Conservation (phyloP, 2,329 filamentous ascomycete genomes). For the Fusarium multiceps region DNA sequence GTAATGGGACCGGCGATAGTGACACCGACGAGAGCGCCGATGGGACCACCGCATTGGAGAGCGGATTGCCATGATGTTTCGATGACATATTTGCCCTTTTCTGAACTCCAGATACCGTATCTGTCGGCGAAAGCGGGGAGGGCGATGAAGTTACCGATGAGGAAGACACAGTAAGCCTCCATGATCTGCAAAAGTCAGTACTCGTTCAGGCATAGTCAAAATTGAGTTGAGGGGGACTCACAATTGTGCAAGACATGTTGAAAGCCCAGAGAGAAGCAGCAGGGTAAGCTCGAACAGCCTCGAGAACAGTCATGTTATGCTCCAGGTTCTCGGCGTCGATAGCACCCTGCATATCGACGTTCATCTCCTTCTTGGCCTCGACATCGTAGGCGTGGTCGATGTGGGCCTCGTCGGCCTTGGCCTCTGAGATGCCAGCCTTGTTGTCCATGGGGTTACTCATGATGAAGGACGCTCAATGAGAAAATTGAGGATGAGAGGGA, state of each 20-base stretch:
- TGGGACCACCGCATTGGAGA: conserved; percentile 49
- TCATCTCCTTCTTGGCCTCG: conserved; percentile 33
- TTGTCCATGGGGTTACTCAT: conserved; percentile 30
- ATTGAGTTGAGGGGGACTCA: conserved; percentile 42
- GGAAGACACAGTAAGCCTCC: conserved; percentile 62
- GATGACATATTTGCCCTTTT: conserved; percentile 47
- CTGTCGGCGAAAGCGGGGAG: conserved; percentile 51
- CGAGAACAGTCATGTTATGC: conserved; percentile 54
- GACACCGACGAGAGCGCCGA: conserved; percentile 53
- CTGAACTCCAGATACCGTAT: conserved; percentile 50
- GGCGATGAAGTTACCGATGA: conserved; percentile 60
- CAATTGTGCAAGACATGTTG: conserved; percentile 62
- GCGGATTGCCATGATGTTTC: conserved; percentile 56
- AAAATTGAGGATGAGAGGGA: background rate
- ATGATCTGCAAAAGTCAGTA: conserved; percentile 53
- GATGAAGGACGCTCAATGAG: conserved; percentile 27
- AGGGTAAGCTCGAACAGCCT: conserved; percentile 54
- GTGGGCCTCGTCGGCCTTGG: conserved; percentile 20
- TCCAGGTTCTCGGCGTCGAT: conserved; percentile 55
- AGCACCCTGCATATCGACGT: conserved; percentile 38
- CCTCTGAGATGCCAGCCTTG: conserved; percentile 31
- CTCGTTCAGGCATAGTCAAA: too few species aligned
- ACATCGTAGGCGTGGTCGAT: conserved; percentile 37
- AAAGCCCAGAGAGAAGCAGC: conserved; percentile 61
- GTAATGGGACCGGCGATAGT: conserved; percentile 54